Conservation (phyloP, 495 filamentous ascomycete genomes). For the Achaetomiella virescens region DNA sequence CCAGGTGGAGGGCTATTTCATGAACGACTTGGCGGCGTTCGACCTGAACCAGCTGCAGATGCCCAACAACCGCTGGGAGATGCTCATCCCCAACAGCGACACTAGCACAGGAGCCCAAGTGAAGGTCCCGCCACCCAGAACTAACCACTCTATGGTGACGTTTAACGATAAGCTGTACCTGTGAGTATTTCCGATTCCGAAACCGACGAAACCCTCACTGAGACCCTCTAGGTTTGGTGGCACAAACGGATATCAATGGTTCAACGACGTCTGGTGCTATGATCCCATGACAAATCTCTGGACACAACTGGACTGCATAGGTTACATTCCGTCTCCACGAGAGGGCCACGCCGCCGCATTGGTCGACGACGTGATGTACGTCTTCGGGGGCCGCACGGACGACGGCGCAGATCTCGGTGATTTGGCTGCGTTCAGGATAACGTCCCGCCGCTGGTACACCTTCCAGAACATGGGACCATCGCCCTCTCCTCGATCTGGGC, state of each 20-base stretch:
- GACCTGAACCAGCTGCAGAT: constrained; percentile 90
- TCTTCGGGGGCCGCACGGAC: constrained; percentile 95
- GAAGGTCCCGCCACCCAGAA: constrained; percentile 81
- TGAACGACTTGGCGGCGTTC: constrained; percentile 96
- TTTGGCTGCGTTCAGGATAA: constrained; percentile 90
- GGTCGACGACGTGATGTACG: constrained; percentile 97
- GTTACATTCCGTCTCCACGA: constrained; percentile 86
- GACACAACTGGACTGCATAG: constrained; percentile 88
- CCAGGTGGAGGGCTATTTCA: constrained; percentile 94
- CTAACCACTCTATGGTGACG: constrained; percentile 91
- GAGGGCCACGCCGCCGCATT: constrained; percentile 93
- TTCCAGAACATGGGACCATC: constrained; percentile 99
- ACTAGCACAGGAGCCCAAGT: constrained; percentile 57
- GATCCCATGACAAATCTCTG: constrained; percentile 77
- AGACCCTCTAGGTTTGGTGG: constrained; percentile 71
- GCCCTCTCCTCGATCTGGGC: constrained; percentile 86
- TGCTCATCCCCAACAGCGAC: constrained; percentile 71
- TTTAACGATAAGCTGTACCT: constrained; percentile 90
- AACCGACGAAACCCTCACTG: constrained; percentile 10
- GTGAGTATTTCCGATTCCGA: constrained; percentile 49
- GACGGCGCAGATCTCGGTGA: constrained; percentile 90
- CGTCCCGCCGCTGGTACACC: constrained; percentile 90
- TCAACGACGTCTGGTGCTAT: constrained; percentile 97
- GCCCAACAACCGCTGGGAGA: constrained; percentile 85
- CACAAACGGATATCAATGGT: constrained; percentile 91